Conservation (phyloP, 2,329 filamentous ascomycete species). For the Thielaviopsis ethacetica region DNA sequence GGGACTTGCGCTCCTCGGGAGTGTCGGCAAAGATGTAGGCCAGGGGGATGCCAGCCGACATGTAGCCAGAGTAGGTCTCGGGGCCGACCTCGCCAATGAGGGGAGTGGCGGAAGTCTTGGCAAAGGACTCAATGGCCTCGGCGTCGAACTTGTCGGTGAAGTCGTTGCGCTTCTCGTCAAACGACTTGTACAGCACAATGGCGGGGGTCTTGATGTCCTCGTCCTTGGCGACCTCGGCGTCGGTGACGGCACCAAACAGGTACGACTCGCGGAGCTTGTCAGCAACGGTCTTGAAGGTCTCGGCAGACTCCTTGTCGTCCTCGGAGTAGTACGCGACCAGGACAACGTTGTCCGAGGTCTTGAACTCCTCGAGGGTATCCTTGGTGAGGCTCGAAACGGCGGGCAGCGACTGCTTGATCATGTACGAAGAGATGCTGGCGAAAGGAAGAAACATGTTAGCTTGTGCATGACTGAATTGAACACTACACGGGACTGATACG, state of each 20-base stretch:
- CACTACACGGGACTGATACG: conserved; percentile 19
- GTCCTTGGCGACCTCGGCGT: conserved; percentile 69
- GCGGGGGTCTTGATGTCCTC: conserved; percentile 79
- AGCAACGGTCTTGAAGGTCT: conserved; percentile 61
- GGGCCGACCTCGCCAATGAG: conserved; percentile 92
- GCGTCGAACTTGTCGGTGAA: conserved; percentile 70
- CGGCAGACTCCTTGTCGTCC: conserved; percentile 70
- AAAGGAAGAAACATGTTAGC: conserved; percentile 1
- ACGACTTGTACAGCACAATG: conserved; percentile 90
- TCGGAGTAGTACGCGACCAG: conserved; percentile 73
- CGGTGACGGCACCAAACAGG: conserved; percentile 79
- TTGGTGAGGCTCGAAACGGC: conserved; percentile 71
- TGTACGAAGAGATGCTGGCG: conserved; percentile 57
- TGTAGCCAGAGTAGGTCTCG: conserved; percentile 92
- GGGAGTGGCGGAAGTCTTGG: conserved; percentile 71
- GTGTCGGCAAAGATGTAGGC: conserved; percentile 97
- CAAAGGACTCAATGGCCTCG: conserved; percentile 66
- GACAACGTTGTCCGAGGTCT: conserved; percentile 94
- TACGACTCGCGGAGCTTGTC: conserved; percentile 73
- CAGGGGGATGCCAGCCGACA: conserved; percentile 78
- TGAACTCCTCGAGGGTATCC: conserved; percentile 85
- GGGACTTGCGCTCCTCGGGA: conserved; percentile 67
- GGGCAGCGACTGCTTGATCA: conserved; percentile 94
- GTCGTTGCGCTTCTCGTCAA: conserved; percentile 86
- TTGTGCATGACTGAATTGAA: not conserved